Evolutionary conservation across 495 filamentous ascomycete species (phyloP), one percentile per base, ranked within the genome.

Genomic region (Hypoxylon subgilvum): DNA sequence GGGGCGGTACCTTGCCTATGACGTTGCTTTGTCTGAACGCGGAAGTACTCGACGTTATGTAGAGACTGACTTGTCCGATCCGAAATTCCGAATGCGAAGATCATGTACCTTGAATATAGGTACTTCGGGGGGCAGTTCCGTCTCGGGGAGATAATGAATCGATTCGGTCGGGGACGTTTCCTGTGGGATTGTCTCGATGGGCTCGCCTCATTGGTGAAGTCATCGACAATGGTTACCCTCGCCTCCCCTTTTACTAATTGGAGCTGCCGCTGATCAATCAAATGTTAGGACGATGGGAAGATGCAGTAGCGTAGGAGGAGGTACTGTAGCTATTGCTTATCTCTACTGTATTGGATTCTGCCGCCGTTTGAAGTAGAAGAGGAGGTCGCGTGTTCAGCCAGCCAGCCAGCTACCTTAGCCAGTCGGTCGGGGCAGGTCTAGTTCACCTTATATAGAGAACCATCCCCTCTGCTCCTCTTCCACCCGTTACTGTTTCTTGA

Each of bases 171-270:
- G 40, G 42, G 40, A n/a, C n/a, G n/a, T n/a, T n/a, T n/a, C n/a
- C n/a, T n/a, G n/a, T n/a, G 23, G 23, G 23, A 27, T 27, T 27
- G 4, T 27, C 8, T 27, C 23, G 23, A 27, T 27, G 3, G 3
- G 23, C 3, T 8, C 23, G 23, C 51, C 34, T 41, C 19, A 65
- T 65, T 65, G 67, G 65, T 65, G 65, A 70, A 63, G 67, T 70
- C 64, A 65, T 70, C 57, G 50, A 47, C 10, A 45, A 50, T 41
- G 57, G 28, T n/a, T n/a, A n/a, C n/a, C n/a, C 12, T 19, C 10
- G 34, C 34, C 23, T 39, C 25, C 38, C 44, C 48, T 22, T 36
- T 16, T 47, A 9, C n/a, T 31, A 32, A 6, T 23, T 8, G 19
- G 38, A 53, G 35, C 34, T 8, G 17, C 14, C 42, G 47, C 43